phyloP scores from a whole-genome alignment of 805 yeast species.

The Phaffomyces antillensis region DNA sequence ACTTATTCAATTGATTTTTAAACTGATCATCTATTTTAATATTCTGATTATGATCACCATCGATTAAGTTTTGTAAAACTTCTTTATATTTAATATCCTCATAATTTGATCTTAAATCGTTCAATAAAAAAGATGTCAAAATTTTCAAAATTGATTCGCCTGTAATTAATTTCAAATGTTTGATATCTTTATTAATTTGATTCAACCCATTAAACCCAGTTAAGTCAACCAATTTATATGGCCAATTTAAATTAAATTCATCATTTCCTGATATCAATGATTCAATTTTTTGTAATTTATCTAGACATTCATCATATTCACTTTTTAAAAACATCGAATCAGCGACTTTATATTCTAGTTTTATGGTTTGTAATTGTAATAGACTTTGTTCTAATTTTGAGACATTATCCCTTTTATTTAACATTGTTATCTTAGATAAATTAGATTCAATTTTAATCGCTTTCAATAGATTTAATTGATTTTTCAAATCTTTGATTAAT shows the following conservation, averaged over 20 bases:
- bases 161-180: conserved; percentile 51
- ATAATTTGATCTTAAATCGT: conserved; percentile 57
- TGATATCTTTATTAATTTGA: conserved; percentile 43
- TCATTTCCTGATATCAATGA: conserved; percentile 48
- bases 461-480: conserved; percentile 40
- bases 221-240: conserved; percentile 27
- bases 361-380: conserved; percentile 37
- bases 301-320: conserved; percentile 48
- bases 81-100: conserved; percentile 39
- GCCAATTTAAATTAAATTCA: conserved; percentile 31
- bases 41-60: conserved; percentile 24
- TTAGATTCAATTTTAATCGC: conserved; percentile 44
- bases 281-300: conserved; percentile 51
- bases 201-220: conserved; percentile 25
- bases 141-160: conserved; percentile 60
- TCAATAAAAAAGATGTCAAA: conserved; percentile 47
- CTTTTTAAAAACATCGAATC: conserved; percentile 37
- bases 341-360: conserved; percentile 41
- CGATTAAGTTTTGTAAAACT: conserved; percentile 40
- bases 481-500: conserved; percentile 39
- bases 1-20: conserved; percentile 36
- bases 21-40: conserved; percentile 32
- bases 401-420: conserved; percentile 50
- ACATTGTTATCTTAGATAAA: conserved; percentile 39
- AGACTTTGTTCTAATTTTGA: conserved; percentile 57